Evolutionary conservation across 2,329 filamentous ascomycete genomes (phyloP).

Genomic region (Fusarium xyrophilum): DNA sequence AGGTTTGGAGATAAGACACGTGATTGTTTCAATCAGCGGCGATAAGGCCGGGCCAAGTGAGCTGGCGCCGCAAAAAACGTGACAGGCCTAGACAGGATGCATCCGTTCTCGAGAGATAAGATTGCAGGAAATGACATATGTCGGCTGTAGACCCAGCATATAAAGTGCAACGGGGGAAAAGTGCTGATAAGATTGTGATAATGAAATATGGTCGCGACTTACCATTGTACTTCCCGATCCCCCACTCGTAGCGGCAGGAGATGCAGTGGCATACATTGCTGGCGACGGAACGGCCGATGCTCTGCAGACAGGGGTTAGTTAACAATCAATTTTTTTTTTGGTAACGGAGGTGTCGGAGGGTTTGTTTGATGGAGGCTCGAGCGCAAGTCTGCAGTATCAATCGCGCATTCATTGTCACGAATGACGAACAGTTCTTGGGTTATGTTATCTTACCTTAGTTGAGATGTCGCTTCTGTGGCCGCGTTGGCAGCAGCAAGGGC

Average conservation of each 20-base stretch:
- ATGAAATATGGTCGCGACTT: slow-evolving; percentile 37
- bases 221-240: slow-evolving; percentile 52
- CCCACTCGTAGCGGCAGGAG: slow-evolving; percentile 51
- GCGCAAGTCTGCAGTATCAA: not conserved
- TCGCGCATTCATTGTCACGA: not conserved
- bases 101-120: slow-evolving; percentile 11
- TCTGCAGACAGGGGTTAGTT: slow-evolving; percentile 33
- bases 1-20: slow-evolving; percentile 42
- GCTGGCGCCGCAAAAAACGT: slow-evolving; percentile 7
- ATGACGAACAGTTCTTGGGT: not conserved
- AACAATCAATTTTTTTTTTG: not conserved
- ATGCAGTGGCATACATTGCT: slow-evolving; percentile 43
- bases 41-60: slow-evolving; percentile 30
- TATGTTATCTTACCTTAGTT: slow-evolving; percentile 52
- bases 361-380: not conserved
- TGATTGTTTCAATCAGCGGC: slow-evolving; percentile 38
- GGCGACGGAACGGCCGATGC: slow-evolving; percentile 32
- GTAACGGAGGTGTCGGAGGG: not conserved
- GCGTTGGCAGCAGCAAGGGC: slow-evolving; percentile 53
- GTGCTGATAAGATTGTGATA: slow-evolving; percentile 17
- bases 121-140: slow-evolving; percentile 16
- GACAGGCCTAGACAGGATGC: slow-evolving; percentile 7
- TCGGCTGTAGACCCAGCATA: not conserved
- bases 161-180: slow-evolving; percentile 1
- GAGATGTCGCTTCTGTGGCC: slow-evolving; percentile 51